Percentiles rank a stretch among this genome's conserved stretches.
These are phyloP conservation scores for Annulohypoxylon nitens DNA, from an alignment of 495 filamentous ascomycete species.

Conservation along the genomic window DNA sequence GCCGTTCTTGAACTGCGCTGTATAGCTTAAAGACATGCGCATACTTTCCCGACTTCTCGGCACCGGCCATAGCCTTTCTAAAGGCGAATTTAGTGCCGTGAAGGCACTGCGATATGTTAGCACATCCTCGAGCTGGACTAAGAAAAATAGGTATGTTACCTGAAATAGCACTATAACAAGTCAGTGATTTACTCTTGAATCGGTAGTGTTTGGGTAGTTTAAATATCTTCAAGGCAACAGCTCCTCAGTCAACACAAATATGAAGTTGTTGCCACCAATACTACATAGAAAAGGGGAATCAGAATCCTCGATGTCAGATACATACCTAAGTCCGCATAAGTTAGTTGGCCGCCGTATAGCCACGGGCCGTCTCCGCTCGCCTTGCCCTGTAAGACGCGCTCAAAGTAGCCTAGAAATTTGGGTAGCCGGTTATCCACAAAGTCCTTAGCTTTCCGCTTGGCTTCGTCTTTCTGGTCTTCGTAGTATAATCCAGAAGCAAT, in stretches of 20 bases:
- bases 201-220: too few species aligned
- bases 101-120: slow-evolving; percentile 45
- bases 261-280: background rate
- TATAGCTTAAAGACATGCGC: slow-evolving; percentile 63
- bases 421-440: slow-evolving; percentile 70
- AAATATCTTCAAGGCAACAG: background rate
- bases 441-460: slow-evolving; percentile 62
- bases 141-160: slow-evolving; percentile 50
- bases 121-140: background rate
- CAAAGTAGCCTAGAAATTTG: slow-evolving; percentile 75
- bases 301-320: background rate
- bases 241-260: background rate
- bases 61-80: slow-evolving; percentile 62
- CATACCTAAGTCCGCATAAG: slow-evolving; percentile 70
- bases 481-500: slow-evolving; percentile 68
- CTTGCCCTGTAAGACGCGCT: slow-evolving; percentile 69
- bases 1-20: slow-evolving; percentile 60
- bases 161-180: slow-evolving; percentile 69
- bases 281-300: background rate
- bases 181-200: background rate
- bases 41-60: slow-evolving; percentile 61
- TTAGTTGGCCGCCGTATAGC: slow-evolving; percentile 69
- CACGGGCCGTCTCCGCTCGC: slow-evolving; percentile 67
- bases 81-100: slow-evolving; percentile 66
- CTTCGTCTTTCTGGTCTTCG: slow-evolving; percentile 75